Evolutionary conservation across 371 early-diverging fungal species (phyloP).

Genomic region (Dichotomocladium elegans): DNA sequence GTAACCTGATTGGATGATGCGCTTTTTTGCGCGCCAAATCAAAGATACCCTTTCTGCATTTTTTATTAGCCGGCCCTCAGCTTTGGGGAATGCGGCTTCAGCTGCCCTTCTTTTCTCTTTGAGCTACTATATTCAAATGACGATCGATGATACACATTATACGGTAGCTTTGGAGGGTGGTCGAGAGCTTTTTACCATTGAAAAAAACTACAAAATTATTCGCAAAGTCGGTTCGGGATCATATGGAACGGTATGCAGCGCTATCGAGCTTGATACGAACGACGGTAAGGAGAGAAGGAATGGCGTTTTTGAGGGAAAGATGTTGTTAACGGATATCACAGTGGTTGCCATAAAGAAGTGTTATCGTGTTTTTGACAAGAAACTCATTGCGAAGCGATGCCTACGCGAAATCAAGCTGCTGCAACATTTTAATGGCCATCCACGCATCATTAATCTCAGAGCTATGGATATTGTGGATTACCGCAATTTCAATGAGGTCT

Average conservation of each 20-base stretch:
- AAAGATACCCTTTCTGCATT: no score
- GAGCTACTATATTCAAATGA: no score
- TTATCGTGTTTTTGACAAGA: constrained; percentile 57
- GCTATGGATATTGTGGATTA: constrained; percentile 63
- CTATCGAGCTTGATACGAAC: constrained; percentile 24
- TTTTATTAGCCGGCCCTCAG: no score
- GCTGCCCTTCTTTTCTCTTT: no score
- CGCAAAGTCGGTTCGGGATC: constrained; percentile 89
- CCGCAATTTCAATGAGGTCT: constrained; percentile 62
- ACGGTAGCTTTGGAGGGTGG: constrained; percentile 30
- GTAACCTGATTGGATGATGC: no score
- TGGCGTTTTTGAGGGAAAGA: no score
- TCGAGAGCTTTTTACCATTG: constrained; percentile 53
- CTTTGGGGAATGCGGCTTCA: no score
- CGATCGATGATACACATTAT: constrained; percentile 29
- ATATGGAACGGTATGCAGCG: constrained; percentile 85
- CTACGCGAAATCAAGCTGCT: constrained; percentile 69
- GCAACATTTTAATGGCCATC: constrained; percentile 64
- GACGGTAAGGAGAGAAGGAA: no score
- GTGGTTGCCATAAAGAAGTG: constrained; percentile 69
- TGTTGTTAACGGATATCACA: no score
- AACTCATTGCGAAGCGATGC: constrained; percentile 59
- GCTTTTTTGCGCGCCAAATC: no score
- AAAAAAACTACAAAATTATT: constrained; percentile 68
- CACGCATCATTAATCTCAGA: constrained; percentile 60